Evolutionary conservation across 148 eudicot species (phyloP).

Genomic region (Tetragonia tetragonoides): DNA sequence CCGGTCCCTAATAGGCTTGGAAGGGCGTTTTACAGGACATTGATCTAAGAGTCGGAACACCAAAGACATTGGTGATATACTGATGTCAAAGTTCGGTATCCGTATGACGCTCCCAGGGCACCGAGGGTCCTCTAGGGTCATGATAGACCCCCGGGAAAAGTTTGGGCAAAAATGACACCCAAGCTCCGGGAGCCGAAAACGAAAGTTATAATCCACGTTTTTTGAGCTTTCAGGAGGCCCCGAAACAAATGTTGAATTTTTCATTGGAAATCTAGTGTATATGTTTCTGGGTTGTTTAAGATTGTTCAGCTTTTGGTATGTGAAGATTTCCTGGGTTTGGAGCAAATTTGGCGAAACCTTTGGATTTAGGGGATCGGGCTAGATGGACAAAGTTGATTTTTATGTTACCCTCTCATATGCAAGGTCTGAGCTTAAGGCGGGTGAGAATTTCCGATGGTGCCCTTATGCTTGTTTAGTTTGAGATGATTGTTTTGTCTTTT

Average conservation of each 20-base stretch:
- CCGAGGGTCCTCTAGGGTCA: too few species aligned
- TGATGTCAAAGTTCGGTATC: too few species aligned
- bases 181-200: too few species aligned
- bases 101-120: too few species aligned
- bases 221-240: too few species aligned
- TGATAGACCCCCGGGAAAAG: too few species aligned
- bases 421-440: conserved; percentile 21
- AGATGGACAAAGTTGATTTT: conserved; percentile 31
- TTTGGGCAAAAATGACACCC: too few species aligned
- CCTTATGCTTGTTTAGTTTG: conserved; percentile 34
- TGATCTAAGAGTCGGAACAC: too few species aligned
- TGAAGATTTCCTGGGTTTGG: conserved; percentile 36
- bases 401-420: conserved; percentile 11
- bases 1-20: too few species aligned
- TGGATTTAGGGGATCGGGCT: conserved; percentile 33
- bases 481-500: conserved; percentile 32
- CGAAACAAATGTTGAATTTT: conserved; percentile 8
- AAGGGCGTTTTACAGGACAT: too few species aligned
- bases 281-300: conserved; percentile 30
- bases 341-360: conserved; percentile 26
- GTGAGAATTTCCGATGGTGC: conserved; percentile 33
- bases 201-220: too few species aligned
- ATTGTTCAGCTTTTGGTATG: conserved; percentile 44
- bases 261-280: conserved; percentile 10
- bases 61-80: too few species aligned